Percentiles rank a stretch among this genome's conserved stretches.
phyloP scores from a whole-genome alignment of 2,329 filamentous ascomycete genomes.

The Aspergillus pseudoviridinutans region DNA sequence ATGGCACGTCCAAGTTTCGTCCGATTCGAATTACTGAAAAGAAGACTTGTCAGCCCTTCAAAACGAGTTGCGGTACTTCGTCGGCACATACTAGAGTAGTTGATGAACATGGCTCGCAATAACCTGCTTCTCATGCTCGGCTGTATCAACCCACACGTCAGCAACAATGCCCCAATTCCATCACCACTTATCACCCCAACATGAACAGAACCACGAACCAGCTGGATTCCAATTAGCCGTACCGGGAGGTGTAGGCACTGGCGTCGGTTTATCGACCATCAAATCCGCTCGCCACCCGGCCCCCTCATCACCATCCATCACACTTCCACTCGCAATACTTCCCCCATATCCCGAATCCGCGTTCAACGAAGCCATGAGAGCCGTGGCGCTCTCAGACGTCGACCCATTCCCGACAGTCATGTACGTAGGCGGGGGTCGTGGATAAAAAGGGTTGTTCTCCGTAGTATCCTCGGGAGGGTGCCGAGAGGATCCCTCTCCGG shows the following conservation, averaged over 20 bases:
- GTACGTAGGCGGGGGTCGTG: conserved; percentile 57
- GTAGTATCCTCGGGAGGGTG: conserved; percentile 23
- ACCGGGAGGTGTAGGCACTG: conserved; percentile 50
- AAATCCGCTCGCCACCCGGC: conserved; percentile 54
- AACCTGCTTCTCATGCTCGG: conserved; percentile 61
- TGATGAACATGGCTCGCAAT: conserved; percentile 85
- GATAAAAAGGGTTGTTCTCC: conserved; percentile 22
- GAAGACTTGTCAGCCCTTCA: conserved; percentile 12
- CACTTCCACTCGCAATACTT: conserved; percentile 65
- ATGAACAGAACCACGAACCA: conserved; percentile 22
- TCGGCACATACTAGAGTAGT: conserved; percentile 65
- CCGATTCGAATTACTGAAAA: conserved; percentile 71
- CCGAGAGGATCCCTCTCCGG: conserved; percentile 35
- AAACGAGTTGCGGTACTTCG: not conserved
- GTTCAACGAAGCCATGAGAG: conserved; percentile 76
- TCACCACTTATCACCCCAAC: not conserved
- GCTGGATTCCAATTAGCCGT: conserved; percentile 47
- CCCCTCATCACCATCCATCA: conserved; percentile 39
- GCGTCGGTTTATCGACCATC: conserved; percentile 56
- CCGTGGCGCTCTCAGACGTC: conserved; percentile 74
- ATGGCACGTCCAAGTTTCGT: conserved; percentile 84
- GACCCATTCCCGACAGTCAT: conserved; percentile 85
- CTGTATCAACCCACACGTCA: conserved; percentile 26
- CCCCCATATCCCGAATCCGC: conserved; percentile 89
- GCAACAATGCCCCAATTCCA: conserved; percentile 1